These are phyloP conservation scores for Malbranchea zuffiana DNA, from an alignment of 2,329 filamentous ascomycete genomes.

Conservation along the genomic window DNA sequence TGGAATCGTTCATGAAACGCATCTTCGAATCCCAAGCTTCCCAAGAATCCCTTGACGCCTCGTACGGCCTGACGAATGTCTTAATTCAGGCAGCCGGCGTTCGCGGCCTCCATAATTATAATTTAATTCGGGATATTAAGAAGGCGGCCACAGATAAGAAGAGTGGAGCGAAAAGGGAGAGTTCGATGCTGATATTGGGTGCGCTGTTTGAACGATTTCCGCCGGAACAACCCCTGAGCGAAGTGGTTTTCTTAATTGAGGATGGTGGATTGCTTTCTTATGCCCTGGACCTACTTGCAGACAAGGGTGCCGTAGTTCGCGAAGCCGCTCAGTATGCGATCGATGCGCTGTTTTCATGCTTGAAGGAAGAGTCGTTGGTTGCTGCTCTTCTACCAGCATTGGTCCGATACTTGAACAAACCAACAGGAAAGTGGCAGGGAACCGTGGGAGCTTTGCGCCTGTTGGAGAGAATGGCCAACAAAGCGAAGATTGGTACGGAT, in stretches of 20 bases:
- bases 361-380: constrained; percentile 73
- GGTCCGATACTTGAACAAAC: constrained; percentile 63
- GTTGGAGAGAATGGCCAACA: constrained; percentile 87
- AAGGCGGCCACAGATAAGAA: constrained; percentile 92
- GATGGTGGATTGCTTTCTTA: constrained; percentile 61
- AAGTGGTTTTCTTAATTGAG: constrained; percentile 71
- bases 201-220: constrained; percentile 88
- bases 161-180: constrained; percentile 71
- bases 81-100: constrained; percentile 55
- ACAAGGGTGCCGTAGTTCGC: constrained; percentile 79
- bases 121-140: constrained; percentile 51
- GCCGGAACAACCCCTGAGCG: constrained; percentile 61
- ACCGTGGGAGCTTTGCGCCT: constrained; percentile 76
- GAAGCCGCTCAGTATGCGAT: constrained; percentile 91
- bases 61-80: constrained; percentile 54
- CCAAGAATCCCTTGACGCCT: constrained; percentile 55
- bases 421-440: constrained; percentile 93
- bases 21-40: constrained; percentile 61
- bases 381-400: constrained; percentile 70
- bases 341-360: constrained; percentile 69
- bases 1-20: constrained; percentile 55
- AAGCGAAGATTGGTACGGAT: constrained; percentile 75
- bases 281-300: constrained; percentile 74
- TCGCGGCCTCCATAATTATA: constrained; percentile 51
- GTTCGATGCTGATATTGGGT: constrained; percentile 87